phyloP scores from a whole-genome alignment of 2,329 filamentous ascomycete genomes.

The Hypoxylon sp. region DNA sequence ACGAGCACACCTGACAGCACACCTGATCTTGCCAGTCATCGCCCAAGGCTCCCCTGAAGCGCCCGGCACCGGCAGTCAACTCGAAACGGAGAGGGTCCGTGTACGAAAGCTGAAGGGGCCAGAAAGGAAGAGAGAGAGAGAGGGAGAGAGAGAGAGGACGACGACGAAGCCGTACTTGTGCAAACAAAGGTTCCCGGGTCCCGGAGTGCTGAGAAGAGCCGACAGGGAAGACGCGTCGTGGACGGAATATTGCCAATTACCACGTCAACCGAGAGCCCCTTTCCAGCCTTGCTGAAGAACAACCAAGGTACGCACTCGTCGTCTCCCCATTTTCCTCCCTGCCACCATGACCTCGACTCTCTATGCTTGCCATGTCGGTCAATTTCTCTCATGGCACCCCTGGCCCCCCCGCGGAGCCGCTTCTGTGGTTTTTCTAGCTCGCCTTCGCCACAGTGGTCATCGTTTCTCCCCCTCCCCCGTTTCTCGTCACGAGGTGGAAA shows the following conservation, averaged over 20 bases:
- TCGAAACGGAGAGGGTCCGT: background rate
- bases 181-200: background rate
- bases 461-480: constrained; percentile 20
- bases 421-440: constrained; percentile 14
- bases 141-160: background rate
- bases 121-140: background rate
- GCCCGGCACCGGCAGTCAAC: background rate
- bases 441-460: constrained; percentile 14
- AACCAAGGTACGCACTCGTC: constrained; percentile 31
- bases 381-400: constrained; percentile 27
- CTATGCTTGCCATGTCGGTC: constrained; percentile 6
- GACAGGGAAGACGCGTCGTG: constrained; percentile 25
- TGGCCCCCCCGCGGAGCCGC: constrained; percentile 27
- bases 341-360: constrained; percentile 13
- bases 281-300: constrained; percentile 13
- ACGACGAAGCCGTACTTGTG: background rate
- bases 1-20: too few species aligned
- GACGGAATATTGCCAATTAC: constrained; percentile 37
- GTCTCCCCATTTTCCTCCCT: constrained; percentile 5
- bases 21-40: constrained; percentile 16
- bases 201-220: constrained; percentile 1
- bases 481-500: constrained; percentile 18
- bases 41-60: constrained; percentile 8
- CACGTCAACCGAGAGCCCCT: constrained; percentile 22
- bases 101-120: background rate